Evolutionary conservation across 805 yeast genomes (phyloP).

Genomic region (Starmerella scarabaei): DNA sequence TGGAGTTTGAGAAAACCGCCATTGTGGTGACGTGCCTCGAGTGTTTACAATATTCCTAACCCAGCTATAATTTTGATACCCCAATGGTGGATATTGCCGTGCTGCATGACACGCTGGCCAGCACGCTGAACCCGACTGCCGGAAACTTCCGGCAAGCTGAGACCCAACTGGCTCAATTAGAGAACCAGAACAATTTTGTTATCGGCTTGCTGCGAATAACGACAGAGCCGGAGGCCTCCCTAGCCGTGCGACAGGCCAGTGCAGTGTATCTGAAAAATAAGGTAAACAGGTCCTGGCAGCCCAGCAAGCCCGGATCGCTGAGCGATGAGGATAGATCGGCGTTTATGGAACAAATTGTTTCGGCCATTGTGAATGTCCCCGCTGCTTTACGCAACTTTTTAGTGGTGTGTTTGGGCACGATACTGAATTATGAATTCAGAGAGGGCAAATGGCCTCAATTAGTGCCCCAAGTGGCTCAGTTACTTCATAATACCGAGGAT

Average conservation of each 20-base stretch:
- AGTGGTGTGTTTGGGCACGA: slow-evolving; percentile 28
- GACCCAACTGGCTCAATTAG: slow-evolving; percentile 42
- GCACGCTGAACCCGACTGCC: slow-evolving; percentile 48
- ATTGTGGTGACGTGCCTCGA: no score
- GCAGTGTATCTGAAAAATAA: slow-evolving; percentile 76
- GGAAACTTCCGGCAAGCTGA: slow-evolving; percentile 64
- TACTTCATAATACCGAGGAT: slow-evolving; percentile 34
- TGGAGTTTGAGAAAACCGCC: no score
- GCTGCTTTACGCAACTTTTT: slow-evolving; percentile 33
- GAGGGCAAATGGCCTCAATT: slow-evolving; percentile 41
- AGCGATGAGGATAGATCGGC: slow-evolving; percentile 53
- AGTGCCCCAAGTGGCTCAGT: slow-evolving; percentile 33
- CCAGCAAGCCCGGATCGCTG: slow-evolving; percentile 11
- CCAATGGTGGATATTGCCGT: slow-evolving; percentile 46
- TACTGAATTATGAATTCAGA: slow-evolving; percentile 40
- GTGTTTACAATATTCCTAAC: no score
- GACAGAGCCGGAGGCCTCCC: slow-evolving; percentile 37
- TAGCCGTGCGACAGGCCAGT: slow-evolving; percentile 51
- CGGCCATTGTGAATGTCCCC: slow-evolving; percentile 42
- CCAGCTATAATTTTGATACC: no score
- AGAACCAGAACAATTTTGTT: slow-evolving; percentile 54
- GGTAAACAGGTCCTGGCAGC: slow-evolving; percentile 50
- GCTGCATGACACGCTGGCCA: slow-evolving; percentile 63
- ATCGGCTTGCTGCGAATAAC: slow-evolving; percentile 74
- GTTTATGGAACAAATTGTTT: slow-evolving; percentile 54